Evolutionary conservation across 169 alveolate species (phyloP).

Genomic region (Plasmodium inui): DNA sequence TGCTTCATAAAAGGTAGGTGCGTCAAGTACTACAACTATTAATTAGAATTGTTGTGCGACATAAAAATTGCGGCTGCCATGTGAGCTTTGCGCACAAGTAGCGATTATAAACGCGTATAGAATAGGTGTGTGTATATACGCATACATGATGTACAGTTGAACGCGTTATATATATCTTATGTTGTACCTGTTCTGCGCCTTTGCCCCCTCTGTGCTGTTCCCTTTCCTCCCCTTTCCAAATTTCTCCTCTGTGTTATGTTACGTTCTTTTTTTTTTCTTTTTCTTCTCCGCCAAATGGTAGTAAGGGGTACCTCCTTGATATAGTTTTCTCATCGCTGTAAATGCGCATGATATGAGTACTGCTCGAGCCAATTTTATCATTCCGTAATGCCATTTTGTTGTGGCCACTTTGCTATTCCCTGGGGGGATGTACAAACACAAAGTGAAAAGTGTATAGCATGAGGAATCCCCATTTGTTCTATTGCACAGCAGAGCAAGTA

Average conservation of each 20-base stretch:
- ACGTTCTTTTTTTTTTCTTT: not conserved
- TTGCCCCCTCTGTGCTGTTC: not conserved
- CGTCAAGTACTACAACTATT: not conserved
- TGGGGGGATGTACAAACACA: not conserved
- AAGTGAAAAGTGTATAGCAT: not conserved
- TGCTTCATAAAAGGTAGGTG: not conserved
- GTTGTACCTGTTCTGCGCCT: not conserved
- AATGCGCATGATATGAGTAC: not conserved
- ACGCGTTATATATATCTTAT: not conserved
- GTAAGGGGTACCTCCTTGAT: not conserved
- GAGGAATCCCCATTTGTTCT: not conserved
- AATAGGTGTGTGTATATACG: not conserved
- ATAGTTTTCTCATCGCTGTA: not conserved
- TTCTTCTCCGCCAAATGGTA: not conserved
- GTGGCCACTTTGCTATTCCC: not conserved
- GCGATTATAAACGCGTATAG: not conserved
- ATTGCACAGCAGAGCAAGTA: not conserved
- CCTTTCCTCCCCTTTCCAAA: not conserved
- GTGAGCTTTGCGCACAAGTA: not conserved
- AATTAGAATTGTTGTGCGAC: not conserved
- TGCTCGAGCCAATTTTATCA: not conserved
- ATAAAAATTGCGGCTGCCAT: not conserved
- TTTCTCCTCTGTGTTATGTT: not conserved
- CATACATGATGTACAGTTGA: not conserved
- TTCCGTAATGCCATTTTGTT: not conserved